Evolutionary conservation across 2,329 filamentous ascomycete species (phyloP).

Genomic region (Penicillium sp.): DNA sequence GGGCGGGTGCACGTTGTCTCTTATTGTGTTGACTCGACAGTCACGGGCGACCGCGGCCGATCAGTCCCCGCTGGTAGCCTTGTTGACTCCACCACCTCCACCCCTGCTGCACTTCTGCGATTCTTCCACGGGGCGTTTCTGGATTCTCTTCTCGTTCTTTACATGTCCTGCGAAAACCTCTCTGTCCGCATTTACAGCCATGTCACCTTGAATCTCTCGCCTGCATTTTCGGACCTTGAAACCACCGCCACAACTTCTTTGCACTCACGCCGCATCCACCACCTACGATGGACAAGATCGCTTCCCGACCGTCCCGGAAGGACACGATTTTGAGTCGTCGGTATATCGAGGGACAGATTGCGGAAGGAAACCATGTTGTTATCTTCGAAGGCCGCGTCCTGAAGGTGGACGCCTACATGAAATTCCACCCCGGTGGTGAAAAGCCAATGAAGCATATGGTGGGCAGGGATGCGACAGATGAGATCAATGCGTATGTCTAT

Average conservation of each 20-base stretch:
- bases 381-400: conserved; percentile 80
- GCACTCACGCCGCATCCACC: conserved; percentile 3
- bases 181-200: conserved; percentile 1
- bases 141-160: neutral
- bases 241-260: neutral
- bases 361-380: conserved; percentile 75
- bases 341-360: conserved; percentile 79
- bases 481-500: conserved; percentile 76
- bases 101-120: conserved; percentile 18
- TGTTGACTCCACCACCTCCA: conserved; percentile 21
- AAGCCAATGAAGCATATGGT: conserved; percentile 93
- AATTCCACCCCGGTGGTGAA: conserved; percentile 88
- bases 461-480: conserved; percentile 89
- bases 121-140: conserved; percentile 8
- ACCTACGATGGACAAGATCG: conserved; percentile 23
- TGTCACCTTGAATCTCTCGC: neutral
- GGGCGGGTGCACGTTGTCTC: neutral
- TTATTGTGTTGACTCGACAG: neutral
- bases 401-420: conserved; percentile 85
- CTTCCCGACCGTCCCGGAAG: conserved; percentile 40
- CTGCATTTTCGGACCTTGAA: neutral
- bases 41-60: conserved; percentile 19
- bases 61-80: conserved; percentile 20
- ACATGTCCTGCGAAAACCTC: neutral
- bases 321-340: conserved; percentile 58